These are phyloP conservation scores for Cucumis sativus DNA, from an alignment of 306 rosid genomes.

Conservation along the genomic window DNA sequence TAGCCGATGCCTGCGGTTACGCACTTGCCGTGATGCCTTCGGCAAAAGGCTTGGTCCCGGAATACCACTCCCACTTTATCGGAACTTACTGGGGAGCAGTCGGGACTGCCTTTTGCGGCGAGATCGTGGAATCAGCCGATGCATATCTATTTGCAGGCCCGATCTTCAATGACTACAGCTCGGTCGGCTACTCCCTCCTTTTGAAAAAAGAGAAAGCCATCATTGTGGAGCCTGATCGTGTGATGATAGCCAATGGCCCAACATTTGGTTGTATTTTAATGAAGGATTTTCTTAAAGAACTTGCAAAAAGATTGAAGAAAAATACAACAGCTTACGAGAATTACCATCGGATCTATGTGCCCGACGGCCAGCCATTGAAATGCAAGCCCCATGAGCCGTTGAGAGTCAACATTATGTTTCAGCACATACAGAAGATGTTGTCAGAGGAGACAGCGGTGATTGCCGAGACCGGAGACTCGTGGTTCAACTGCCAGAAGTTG, in stretches of 20 bases:
- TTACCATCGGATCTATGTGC: slow-evolving; percentile 24
- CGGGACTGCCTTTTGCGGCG: slow-evolving; percentile 29
- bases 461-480: slow-evolving; percentile 38
- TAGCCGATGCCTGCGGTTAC: slow-evolving; percentile 34
- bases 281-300: slow-evolving; percentile 34
- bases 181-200: slow-evolving; percentile 38
- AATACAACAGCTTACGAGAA: slow-evolving; percentile 33
- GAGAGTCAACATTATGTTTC: slow-evolving; percentile 30
- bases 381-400: slow-evolving; percentile 24
- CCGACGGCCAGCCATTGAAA: slow-evolving; percentile 23
- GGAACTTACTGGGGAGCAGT: slow-evolving; percentile 38
- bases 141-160: slow-evolving; percentile 36
- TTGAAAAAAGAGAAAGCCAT: slow-evolving; percentile 32
- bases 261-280: slow-evolving; percentile 30
- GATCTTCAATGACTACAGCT: slow-evolving; percentile 37
- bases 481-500: slow-evolving; percentile 38
- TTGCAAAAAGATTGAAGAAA: slow-evolving; percentile 18
- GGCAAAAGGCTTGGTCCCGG: slow-evolving; percentile 30
- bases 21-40: slow-evolving; percentile 29
- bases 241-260: slow-evolving; percentile 26
- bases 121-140: slow-evolving; percentile 38
- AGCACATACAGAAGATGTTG: slow-evolving; percentile 33
- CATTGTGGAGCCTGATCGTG: slow-evolving; percentile 30
- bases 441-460: slow-evolving; percentile 26
- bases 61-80: slow-evolving; percentile 35